Percentiles rank a stretch among this genome's conserved stretches.
These are phyloP conservation scores for Silene latifolia DNA, from an alignment of 148 eudicot genomes.

Conservation along the genomic window DNA sequence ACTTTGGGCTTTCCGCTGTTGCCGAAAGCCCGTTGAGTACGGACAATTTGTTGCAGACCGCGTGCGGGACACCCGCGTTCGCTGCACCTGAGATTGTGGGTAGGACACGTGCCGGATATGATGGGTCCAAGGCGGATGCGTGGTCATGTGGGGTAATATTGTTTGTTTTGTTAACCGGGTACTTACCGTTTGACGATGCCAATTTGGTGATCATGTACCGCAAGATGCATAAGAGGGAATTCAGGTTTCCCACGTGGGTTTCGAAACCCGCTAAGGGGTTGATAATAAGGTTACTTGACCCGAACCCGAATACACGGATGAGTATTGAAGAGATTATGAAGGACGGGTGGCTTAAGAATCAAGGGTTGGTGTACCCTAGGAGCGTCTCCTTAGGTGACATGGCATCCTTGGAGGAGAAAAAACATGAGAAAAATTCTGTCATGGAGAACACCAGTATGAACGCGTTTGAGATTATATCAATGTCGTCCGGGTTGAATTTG, in stretches of 20 bases:
- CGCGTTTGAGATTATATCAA: conserved; percentile 74
- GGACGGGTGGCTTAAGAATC: conserved; percentile 56
- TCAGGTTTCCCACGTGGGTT: conserved; percentile 44
- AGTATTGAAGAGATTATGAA: conserved; percentile 41
- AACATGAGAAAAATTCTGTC: conserved; percentile 12
- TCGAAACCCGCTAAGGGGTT: conserved; percentile 43
- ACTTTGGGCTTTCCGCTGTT: conserved; percentile 76
- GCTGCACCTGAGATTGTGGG: conserved; percentile 62
- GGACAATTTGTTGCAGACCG: conserved; percentile 44
- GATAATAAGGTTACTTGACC: conserved; percentile 55
- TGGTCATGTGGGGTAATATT: conserved; percentile 85
- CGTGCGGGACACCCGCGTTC: conserved; percentile 70
- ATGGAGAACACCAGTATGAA: conserved; percentile 32
- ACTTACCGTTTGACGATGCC: conserved; percentile 62
- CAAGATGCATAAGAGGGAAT: conserved; percentile 49
- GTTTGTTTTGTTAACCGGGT: conserved; percentile 53
- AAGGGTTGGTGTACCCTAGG: conserved; percentile 16
- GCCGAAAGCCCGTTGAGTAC: conserved; percentile 9
- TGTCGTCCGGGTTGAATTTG: conserved; percentile 72
- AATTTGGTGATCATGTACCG: conserved; percentile 59
- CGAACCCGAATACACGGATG: conserved; percentile 59
- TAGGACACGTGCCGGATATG: conserved; percentile 42
- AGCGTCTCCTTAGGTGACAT: conserved; percentile 34
- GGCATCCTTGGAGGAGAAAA: conserved; percentile 30
- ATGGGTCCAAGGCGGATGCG: conserved; percentile 74